phyloP scores from a whole-genome alignment of 139 green algal species.

The Chlamydomonas incerta region DNA sequence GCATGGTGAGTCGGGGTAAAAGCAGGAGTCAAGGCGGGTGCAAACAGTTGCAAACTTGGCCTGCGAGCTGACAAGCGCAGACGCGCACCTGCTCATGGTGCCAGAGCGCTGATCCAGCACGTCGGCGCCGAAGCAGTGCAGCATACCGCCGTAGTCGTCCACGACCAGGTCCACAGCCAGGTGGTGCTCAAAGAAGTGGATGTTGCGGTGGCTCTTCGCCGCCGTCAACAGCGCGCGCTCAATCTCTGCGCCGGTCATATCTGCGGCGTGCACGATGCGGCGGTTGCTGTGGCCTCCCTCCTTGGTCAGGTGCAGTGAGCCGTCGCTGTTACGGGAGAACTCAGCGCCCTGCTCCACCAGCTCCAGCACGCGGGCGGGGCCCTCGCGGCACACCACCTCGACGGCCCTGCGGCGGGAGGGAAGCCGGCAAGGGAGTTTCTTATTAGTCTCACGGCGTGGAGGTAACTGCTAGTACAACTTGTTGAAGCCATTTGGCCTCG shows the following conservation, averaged over 20 bases:
- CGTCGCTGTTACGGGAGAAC: slow-evolving; percentile 86
- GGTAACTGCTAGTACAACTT: too few relatives aligned
- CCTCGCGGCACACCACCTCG: slow-evolving; percentile 93
- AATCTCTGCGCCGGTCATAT: slow-evolving; percentile 94
- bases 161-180: slow-evolving; percentile 74
- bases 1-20: too few relatives aligned
- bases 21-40: too few relatives aligned
- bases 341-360: slow-evolving; percentile 89
- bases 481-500: too few relatives aligned
- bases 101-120: slow-evolving; percentile 73
- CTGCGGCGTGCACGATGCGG: slow-evolving; percentile 96
- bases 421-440: too few relatives aligned
- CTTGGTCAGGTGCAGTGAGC: slow-evolving; percentile 92
- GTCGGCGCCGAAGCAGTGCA: slow-evolving; percentile 89
- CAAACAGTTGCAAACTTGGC: too few relatives aligned
- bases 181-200: slow-evolving; percentile 72
- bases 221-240: slow-evolving; percentile 88
- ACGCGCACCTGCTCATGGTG: slow-evolving; percentile 64
- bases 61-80: not conserved
- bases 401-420: slow-evolving; percentile 80
- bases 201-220: slow-evolving; percentile 77
- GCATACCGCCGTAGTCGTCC: slow-evolving; percentile 58
- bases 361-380: slow-evolving; percentile 89
- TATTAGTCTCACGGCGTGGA: too few relatives aligned
- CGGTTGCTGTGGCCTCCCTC: slow-evolving; percentile 95